These are phyloP conservation scores for Fusarium fujikuroi DNA, from an alignment of 2,329 filamentous ascomycete species.

Conservation along the genomic window DNA sequence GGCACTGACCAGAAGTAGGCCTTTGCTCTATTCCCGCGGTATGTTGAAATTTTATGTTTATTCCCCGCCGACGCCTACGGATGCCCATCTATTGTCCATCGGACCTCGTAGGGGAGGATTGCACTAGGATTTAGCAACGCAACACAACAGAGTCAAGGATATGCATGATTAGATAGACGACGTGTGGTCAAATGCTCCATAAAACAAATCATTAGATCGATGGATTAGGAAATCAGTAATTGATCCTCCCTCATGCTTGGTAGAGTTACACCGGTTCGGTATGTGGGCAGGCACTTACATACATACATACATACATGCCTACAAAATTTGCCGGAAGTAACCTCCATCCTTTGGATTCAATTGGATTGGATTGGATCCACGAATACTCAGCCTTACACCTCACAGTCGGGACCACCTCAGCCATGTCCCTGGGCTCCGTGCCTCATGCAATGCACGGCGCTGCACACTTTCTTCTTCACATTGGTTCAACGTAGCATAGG, in stretches of 20 bases:
- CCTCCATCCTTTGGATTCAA: background rate
- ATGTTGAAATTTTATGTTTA: background rate
- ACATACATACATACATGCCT: background rate
- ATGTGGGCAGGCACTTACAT: background rate
- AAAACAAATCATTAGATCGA: background rate
- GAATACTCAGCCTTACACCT: conserved; percentile 38
- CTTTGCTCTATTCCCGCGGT: background rate
- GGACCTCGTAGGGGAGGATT: background rate
- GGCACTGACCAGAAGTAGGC: background rate
- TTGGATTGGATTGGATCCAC: background rate
- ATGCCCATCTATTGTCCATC: background rate
- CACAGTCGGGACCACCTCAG: conserved; percentile 29
- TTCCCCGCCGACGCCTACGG: background rate
- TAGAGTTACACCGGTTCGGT: background rate
- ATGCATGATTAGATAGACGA: conserved; percentile 2
- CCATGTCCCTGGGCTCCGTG: conserved; percentile 13
- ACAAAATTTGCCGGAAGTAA: conserved; percentile 16
- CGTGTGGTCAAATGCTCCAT: background rate
- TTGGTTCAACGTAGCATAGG: background rate
- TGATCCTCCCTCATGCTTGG: background rate
- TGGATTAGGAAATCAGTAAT: conserved; percentile 19
- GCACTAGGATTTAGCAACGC: background rate
- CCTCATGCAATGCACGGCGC: conserved; percentile 13
- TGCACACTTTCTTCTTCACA: conserved; percentile 15
- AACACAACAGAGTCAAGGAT: background rate